A percentile compares a stretch with the other conserved stretches of the same genome.
phyloP scores from a whole-genome alignment of 495 filamentous ascomycete species.

The Lepraria neglecta region DNA sequence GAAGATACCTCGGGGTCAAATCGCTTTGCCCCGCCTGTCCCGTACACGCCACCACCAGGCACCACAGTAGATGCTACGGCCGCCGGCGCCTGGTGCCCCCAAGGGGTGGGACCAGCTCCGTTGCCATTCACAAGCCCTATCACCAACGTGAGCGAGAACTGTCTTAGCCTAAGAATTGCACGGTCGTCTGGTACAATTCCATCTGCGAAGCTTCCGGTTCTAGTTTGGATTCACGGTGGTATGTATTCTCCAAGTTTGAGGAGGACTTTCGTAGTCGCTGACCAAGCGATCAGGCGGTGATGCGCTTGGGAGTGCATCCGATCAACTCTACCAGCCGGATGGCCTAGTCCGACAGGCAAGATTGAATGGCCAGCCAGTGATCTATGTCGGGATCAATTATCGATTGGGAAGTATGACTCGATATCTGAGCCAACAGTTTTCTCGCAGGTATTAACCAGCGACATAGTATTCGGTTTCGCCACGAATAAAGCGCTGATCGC shows the following conservation, averaged over 20 bases:
- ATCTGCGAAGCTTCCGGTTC: constrained; percentile 33
- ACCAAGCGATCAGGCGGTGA: constrained; percentile 32
- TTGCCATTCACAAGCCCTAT: constrained; percentile 34
- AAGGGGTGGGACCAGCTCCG: constrained; percentile 29
- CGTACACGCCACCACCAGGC: constrained; percentile 29
- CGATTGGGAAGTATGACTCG: constrained; percentile 35
- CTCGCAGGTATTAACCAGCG: background rate
- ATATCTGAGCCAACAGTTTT: constrained; percentile 20
- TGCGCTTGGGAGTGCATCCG: constrained; percentile 33
- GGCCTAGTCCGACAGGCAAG: constrained; percentile 36
- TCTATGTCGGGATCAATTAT: constrained; percentile 43
- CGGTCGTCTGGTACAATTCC: constrained; percentile 26
- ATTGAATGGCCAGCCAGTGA: constrained; percentile 34
- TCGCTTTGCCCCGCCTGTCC: constrained; percentile 41
- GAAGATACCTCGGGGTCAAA: constrained; percentile 38
- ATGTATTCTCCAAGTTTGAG: too few relatives aligned
- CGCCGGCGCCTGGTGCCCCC: constrained; percentile 41
- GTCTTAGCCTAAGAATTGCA: constrained; percentile 37
- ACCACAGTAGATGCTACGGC: constrained; percentile 36
- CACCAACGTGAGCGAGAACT: constrained; percentile 38
- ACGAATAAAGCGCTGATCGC: constrained; percentile 26
- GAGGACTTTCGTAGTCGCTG: background rate
- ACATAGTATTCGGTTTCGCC: constrained; percentile 30
- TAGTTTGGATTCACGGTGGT: constrained; percentile 33
- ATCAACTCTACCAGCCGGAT: constrained; percentile 36